Percentiles rank a stretch among this genome's conserved stretches.
Conservation (phyloP, 106 monocot species). For the Cymbidium sinense region DNA sequence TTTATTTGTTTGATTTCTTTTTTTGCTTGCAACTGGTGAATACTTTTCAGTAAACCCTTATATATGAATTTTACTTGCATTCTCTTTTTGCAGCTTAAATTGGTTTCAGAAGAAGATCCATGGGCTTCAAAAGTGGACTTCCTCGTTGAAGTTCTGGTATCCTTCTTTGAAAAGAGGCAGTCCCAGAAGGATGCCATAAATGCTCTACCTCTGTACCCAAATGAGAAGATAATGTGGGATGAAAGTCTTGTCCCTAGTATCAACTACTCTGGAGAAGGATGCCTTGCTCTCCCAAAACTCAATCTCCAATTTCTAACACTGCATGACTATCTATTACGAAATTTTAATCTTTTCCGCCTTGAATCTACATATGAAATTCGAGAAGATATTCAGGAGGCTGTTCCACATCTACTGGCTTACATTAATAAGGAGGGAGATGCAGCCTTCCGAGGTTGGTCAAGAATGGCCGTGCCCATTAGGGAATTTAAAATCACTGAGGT, state of each 20-base stretch:
- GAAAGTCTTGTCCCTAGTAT: slow-evolving; percentile 97
- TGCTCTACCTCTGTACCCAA: slow-evolving; percentile 96
- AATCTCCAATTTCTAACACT: slow-evolving; percentile 96
- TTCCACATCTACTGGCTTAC: slow-evolving; percentile 90
- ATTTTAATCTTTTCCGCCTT: slow-evolving; percentile 97
- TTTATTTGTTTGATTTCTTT: neutral
- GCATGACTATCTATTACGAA: slow-evolving; percentile 92
- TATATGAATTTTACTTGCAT: neutral
- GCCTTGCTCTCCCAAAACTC: slow-evolving; percentile 95
- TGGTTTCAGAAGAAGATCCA: slow-evolving; percentile 83
- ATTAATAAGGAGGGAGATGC: slow-evolving; percentile 96
- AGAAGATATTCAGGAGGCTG: slow-evolving; percentile 98
- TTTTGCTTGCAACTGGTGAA: neutral
- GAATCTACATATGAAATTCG: slow-evolving; percentile 99
- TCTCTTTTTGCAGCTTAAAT: slow-evolving; percentile 60
- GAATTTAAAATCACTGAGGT: slow-evolving; percentile 76
- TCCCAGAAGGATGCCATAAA: slow-evolving; percentile 99
- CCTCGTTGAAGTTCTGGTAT: slow-evolving; percentile 72
- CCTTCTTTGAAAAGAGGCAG: slow-evolving; percentile 93
- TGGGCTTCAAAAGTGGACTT: slow-evolving; percentile 68
- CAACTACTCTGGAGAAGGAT: slow-evolving; percentile 98
- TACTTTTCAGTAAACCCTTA: neutral
- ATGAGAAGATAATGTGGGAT: slow-evolving; percentile 99
- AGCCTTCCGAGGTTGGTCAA: slow-evolving; percentile 98
- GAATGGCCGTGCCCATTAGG: slow-evolving; percentile 97